phyloP scores from a whole-genome alignment of 306 rosid genomes.

The Cicer bijugum region DNA sequence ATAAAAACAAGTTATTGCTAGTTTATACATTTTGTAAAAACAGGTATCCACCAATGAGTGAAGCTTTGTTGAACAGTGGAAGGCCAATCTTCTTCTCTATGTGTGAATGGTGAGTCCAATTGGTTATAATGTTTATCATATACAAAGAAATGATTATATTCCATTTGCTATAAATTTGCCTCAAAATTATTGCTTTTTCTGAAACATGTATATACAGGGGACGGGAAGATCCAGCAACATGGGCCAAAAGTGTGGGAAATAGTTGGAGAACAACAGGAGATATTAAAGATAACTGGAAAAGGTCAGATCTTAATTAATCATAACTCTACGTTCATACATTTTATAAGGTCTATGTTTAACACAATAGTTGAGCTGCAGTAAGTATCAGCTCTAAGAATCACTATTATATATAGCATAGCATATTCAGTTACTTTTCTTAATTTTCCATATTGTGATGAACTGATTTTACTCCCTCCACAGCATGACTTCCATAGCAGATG shows the following conservation, averaged over 20 bases:
- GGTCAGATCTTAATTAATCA: neutral
- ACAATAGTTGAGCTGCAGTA: neutral
- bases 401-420: neutral
- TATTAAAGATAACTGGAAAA: constrained; percentile 31
- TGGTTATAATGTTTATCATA: neutral
- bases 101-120: constrained; percentile 69
- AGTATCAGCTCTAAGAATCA: neutral
- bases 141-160: neutral
- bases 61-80: constrained; percentile 56
- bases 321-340: neutral
- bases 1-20: neutral
- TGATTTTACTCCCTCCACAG: constrained; percentile 34
- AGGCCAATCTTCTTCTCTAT: constrained; percentile 62
- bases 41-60: constrained; percentile 69
- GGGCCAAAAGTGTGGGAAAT: constrained; percentile 23
- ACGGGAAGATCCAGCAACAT: constrained; percentile 29
- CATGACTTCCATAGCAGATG: constrained; percentile 64
- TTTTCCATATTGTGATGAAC: neutral
- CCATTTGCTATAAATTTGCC: neutral
- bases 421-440: constrained; percentile 4
- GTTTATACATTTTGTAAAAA: constrained; percentile 2
- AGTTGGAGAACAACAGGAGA: constrained; percentile 40
- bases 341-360: neutral
- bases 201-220: constrained; percentile 17
- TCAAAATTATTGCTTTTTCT: neutral